Evolutionary conservation across 176 grass and related monocot genomes (phyloP), one percentile per base, ranked within the genome.

Genomic region (Zizania latifolia): DNA sequence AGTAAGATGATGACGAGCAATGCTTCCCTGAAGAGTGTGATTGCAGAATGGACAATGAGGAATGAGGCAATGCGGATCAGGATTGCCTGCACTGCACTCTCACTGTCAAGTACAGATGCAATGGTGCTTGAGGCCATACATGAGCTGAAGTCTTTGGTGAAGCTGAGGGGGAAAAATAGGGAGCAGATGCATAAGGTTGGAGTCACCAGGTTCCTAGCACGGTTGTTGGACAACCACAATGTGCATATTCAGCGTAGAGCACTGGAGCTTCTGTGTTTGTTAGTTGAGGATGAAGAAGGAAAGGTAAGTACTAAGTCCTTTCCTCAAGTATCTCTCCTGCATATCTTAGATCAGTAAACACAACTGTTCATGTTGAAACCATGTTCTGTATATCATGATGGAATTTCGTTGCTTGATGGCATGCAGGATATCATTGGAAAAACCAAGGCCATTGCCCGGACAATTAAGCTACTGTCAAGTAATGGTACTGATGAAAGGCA

Each of bases 241-340:
- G 59, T 14, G 24, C 81, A 64, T 26, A 78, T 93, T 57, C 85
- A 84, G 37, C 71, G 58, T 41, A 82, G 86, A 6, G 67, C 88
- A 3, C 57, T 93, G 75, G 86, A 92, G 69, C 81, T 98, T 61
- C 73, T 98, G 70, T 64, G 65, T 39, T 78, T 80, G 7, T 65
- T 98, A 70, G 84, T 85, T 38, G 74, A 89, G 75, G 91, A 92
- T 75, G 91, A 92, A 75, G 88, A 89, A 27, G 91, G 94, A 79
- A 98, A 89, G 81, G 94, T 98, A 62, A 65, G 32, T 23, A 40
- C 3, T 9, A 68, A 35, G 4, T 41, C 61, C 27, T 68, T 40
- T 19, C 14, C n/a, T 60, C 40, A 32, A 40, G 27, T 72, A 74
- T 9, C 14, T 54, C 10, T 23, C 73, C 11, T 51, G 16, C 56